These are phyloP conservation scores for Excoecaria agallocha DNA, from an alignment of 345 rosid genomes.

Conservation along the genomic window DNA sequence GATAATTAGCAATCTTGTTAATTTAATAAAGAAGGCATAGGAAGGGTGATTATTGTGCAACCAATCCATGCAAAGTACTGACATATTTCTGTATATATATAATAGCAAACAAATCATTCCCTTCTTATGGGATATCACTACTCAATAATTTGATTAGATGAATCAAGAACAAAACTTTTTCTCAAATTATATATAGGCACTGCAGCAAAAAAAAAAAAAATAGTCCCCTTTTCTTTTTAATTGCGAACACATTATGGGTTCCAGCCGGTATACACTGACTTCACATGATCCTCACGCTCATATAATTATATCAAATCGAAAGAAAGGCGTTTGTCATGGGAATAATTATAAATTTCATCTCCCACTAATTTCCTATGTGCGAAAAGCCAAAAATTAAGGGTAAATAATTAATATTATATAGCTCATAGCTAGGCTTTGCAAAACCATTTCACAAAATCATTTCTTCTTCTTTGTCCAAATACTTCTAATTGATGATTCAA, in stretches of 20 bases:
- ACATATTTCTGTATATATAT: slow-evolving; percentile 10
- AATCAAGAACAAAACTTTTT: slow-evolving; percentile 8
- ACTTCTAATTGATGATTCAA: no score
- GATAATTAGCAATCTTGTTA: not conserved
- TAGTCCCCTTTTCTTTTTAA: not conserved
- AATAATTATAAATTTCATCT: slow-evolving; percentile 29
- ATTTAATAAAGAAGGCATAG: not conserved
- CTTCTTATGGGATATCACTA: not conserved
- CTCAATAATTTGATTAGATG: slow-evolving; percentile 5
- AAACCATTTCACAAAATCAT: not conserved
- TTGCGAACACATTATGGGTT: slow-evolving; percentile 14
- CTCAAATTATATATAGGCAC: no score
- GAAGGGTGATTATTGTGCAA: no score
- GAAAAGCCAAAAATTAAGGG: slow-evolving; percentile 44
- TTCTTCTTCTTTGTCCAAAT: not conserved
- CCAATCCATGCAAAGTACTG: no score
- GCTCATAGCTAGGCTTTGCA: no score
- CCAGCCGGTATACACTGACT: slow-evolving; percentile 10
- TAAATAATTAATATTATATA: not conserved
- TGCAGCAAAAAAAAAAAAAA: no score
- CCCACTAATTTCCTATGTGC: slow-evolving; percentile 9
- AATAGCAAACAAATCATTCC: not conserved
- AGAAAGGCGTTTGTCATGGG: slow-evolving; percentile 16
- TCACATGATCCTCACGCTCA: slow-evolving; percentile 22
- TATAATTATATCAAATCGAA: slow-evolving; percentile 19